Percentiles rank a stretch among this genome's conserved stretches.
Evolutionary conservation across 768 basidiomycete genomes (phyloP).

Genomic region (Leccinum imitatum): DNA sequence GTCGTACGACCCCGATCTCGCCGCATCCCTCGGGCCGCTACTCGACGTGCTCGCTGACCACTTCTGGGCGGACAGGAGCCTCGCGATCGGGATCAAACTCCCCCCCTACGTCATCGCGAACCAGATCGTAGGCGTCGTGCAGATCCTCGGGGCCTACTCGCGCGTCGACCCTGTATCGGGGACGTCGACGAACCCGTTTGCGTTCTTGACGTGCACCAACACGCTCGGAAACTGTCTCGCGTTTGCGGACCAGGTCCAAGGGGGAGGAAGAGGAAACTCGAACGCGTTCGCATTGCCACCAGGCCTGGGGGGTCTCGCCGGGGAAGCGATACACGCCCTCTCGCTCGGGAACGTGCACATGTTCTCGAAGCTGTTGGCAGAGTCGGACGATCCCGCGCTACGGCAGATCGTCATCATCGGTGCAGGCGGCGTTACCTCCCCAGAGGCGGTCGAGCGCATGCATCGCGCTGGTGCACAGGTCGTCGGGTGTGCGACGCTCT

Average conservation of each 20-base stretch:
- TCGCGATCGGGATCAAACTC: conserved; percentile 76
- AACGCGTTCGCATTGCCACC: conserved; percentile 60
- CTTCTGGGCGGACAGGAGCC: conserved; percentile 47
- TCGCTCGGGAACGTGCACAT: conserved; percentile 76
- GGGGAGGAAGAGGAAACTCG: neutral
- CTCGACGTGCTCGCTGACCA: conserved; percentile 53
- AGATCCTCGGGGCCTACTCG: conserved; percentile 44
- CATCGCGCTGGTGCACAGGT: conserved; percentile 68
- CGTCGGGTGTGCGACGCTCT: conserved; percentile 61
- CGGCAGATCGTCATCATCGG: conserved; percentile 63
- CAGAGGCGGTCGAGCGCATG: conserved; percentile 66
- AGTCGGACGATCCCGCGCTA: conserved; percentile 41
- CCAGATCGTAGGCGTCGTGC: conserved; percentile 59
- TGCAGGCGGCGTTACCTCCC: conserved; percentile 75
- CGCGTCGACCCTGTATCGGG: conserved; percentile 8
- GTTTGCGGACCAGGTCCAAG: conserved; percentile 53
- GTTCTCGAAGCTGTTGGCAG: conserved; percentile 52
- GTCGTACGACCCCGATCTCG: conserved; percentile 59
- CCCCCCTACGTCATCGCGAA: conserved; percentile 67
- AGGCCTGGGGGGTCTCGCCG: conserved; percentile 70
- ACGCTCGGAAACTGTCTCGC: conserved; percentile 72
- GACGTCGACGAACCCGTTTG: conserved; percentile 46
- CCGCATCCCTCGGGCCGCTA: conserved; percentile 45
- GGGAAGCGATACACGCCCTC: conserved; percentile 71
- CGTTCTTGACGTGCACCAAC: conserved; percentile 80